phyloP scores from a whole-genome alignment of 345 rosid genomes.

The Gynandropsis gynandra region DNA sequence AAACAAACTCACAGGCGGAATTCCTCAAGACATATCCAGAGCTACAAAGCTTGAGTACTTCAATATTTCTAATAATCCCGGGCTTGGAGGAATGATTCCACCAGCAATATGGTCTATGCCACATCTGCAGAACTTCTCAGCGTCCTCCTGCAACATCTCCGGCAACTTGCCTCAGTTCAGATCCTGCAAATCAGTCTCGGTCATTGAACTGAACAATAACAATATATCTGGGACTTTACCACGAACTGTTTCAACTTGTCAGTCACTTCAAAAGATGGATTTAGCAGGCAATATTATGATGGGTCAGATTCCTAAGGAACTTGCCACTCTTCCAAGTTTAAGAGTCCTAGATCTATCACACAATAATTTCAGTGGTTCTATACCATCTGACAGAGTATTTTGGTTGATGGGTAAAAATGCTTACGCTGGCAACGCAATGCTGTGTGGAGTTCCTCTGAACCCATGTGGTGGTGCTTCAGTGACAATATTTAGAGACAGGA shows the following conservation, averaged over 20 bases:
- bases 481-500: constrained; percentile 16
- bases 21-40: constrained; percentile 48
- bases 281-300: constrained; percentile 44
- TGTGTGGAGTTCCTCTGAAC: constrained; percentile 70
- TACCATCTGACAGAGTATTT: constrained; percentile 49
- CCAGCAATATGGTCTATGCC: constrained; percentile 50
- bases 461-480: constrained; percentile 39
- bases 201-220: constrained; percentile 56
- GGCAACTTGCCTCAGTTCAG: constrained; percentile 53
- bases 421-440: constrained; percentile 54
- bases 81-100: constrained; percentile 57
- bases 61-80: constrained; percentile 61
- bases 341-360: constrained; percentile 52
- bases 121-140: constrained; percentile 73
- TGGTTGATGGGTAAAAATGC: constrained; percentile 56
- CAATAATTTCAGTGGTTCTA: constrained; percentile 56
- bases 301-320: constrained; percentile 50
- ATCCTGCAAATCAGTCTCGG: constrained; percentile 54
- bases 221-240: constrained; percentile 47
- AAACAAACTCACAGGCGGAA: constrained; percentile 65
- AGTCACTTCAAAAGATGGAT: constrained; percentile 42
- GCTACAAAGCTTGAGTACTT: constrained; percentile 68
- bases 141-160: constrained; percentile 51
- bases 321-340: constrained; percentile 47
- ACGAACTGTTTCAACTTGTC: constrained; percentile 46